Percentiles rank a stretch among this genome's conserved stretches.
Evolutionary conservation across 1,284 basidiomycete genomes (phyloP).

Genomic region (Fistulinella staudtii): DNA sequence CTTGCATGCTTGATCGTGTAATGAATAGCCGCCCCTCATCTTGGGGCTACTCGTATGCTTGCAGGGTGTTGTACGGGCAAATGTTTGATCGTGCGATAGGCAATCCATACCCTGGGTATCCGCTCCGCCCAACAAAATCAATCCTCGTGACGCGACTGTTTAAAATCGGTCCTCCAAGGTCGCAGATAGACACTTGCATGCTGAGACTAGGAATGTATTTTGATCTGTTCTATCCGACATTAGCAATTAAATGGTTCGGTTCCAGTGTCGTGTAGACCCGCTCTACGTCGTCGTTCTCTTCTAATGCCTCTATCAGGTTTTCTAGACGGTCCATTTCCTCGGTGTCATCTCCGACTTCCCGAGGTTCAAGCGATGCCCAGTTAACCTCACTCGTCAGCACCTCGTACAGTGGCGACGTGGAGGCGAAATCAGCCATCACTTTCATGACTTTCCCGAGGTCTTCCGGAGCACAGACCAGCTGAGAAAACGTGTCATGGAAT

Average conservation of each 20-base stretch:
- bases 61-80: no score
- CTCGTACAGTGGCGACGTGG: constrained; percentile 33
- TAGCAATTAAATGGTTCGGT: constrained; percentile 26
- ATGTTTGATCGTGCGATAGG: no score
- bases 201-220: no score
- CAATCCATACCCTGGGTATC: no score
- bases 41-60: no score
- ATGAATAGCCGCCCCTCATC: no score
- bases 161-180: no score
- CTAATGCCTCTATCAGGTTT: constrained; percentile 51
- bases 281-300: constrained; percentile 60
- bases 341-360: constrained; percentile 36
- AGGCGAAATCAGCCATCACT: constrained; percentile 36
- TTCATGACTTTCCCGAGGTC: constrained; percentile 44
- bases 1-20: constrained; percentile 8
- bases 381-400: constrained; percentile 54
- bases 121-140: no score
- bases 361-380: constrained; percentile 49
- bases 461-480: constrained; percentile 58
- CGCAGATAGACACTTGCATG: no score
- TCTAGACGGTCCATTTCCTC: constrained; percentile 38
- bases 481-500: constrained; percentile 1
- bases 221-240: constrained; percentile 16
- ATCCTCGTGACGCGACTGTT: no score
- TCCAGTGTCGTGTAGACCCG: constrained; percentile 59